phyloP scores from a whole-genome alignment of 805 yeast species.

The Hanseniaspora jakobsenii region DNA sequence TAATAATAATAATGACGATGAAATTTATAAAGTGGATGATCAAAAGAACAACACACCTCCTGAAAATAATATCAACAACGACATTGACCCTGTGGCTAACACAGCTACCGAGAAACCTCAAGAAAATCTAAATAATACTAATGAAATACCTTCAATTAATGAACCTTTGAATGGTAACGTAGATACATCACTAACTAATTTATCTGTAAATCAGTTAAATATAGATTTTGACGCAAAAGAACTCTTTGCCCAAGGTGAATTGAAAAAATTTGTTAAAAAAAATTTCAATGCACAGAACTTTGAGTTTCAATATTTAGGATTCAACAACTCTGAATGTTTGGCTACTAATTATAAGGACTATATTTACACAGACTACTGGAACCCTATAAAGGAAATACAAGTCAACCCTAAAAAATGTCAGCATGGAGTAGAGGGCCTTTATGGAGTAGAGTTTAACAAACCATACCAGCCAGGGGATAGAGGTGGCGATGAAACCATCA shows the following conservation, averaged over 20 bases:
- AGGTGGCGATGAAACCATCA: slow-evolving; percentile 60
- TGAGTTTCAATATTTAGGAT: slow-evolving; percentile 28
- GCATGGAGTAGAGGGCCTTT: slow-evolving; percentile 9
- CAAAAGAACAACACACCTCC: too few species aligned
- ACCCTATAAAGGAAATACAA: slow-evolving; percentile 16
- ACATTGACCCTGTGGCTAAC: too few species aligned
- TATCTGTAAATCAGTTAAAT: slow-evolving; percentile 10
- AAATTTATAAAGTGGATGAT: too few species aligned
- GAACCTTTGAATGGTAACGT: too few species aligned
- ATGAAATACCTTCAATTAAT: too few species aligned
- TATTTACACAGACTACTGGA: slow-evolving; percentile 24
- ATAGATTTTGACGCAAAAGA: slow-evolving; percentile 18
- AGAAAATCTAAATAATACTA: too few species aligned
- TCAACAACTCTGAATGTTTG: slow-evolving; percentile 17
- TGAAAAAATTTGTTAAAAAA: background rate
- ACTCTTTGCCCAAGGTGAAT: slow-evolving; percentile 14
- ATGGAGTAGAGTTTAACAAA: too few species aligned
- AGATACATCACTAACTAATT: too few species aligned
- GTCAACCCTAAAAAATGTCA: slow-evolving; percentile 15
- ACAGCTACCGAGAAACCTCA: too few species aligned
- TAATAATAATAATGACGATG: background rate
- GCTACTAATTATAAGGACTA: slow-evolving; percentile 28
- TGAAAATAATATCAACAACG: too few species aligned
- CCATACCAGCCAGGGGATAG: too few species aligned
- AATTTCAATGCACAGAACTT: slow-evolving; percentile 17